Evolutionary conservation across 2,329 filamentous ascomycete species (phyloP).

Genomic region (Alternaria sp.): DNA sequence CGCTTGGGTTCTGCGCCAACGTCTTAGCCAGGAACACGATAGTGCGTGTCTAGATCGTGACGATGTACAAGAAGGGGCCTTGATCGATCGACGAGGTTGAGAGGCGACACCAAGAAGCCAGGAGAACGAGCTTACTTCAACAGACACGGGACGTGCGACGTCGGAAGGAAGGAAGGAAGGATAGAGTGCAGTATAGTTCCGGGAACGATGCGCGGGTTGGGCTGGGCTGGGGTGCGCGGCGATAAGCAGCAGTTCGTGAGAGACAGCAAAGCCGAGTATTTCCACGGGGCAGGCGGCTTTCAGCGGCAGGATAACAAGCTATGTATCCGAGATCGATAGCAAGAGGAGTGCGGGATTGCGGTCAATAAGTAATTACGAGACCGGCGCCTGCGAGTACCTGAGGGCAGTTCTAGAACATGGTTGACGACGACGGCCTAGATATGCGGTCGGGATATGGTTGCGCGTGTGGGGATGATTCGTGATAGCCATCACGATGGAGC

Average conservation of each 20-base stretch:
- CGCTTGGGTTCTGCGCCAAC: slow-evolving; percentile 38
- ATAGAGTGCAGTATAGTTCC: slow-evolving; percentile 13
- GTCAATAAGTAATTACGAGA: slow-evolving; percentile 33
- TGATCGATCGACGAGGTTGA: not conserved
- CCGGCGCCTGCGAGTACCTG: slow-evolving; percentile 18
- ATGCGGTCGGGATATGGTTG: slow-evolving; percentile 31
- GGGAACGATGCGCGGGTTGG: slow-evolving; percentile 19
- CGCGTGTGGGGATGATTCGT: slow-evolving; percentile 35
- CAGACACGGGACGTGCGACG: slow-evolving; percentile 29
- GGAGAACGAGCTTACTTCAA: slow-evolving; percentile 32
- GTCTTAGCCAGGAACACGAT: slow-evolving; percentile 44
- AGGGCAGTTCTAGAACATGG: slow-evolving; percentile 34
- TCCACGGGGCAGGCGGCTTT: slow-evolving; percentile 38
- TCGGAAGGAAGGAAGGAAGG: slow-evolving; percentile 30
- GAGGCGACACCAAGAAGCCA: not conserved
- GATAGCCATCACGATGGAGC: slow-evolving; percentile 37
- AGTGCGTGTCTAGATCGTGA: slow-evolving; percentile 1
- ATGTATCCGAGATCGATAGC: slow-evolving; percentile 21
- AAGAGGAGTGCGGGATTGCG: slow-evolving; percentile 16
- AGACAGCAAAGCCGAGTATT: slow-evolving; percentile 40
- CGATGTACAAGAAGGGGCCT: not conserved
- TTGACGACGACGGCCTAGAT: slow-evolving; percentile 32
- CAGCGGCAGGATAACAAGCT: slow-evolving; percentile 29
- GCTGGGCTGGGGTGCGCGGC: slow-evolving; percentile 5
- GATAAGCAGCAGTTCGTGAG: slow-evolving; percentile 6